Percentiles rank a stretch among this genome's conserved stretches.
Evolutionary conservation across 208 protist species (phyloP).

Genomic region (Trypanosoma melophagium): DNA sequence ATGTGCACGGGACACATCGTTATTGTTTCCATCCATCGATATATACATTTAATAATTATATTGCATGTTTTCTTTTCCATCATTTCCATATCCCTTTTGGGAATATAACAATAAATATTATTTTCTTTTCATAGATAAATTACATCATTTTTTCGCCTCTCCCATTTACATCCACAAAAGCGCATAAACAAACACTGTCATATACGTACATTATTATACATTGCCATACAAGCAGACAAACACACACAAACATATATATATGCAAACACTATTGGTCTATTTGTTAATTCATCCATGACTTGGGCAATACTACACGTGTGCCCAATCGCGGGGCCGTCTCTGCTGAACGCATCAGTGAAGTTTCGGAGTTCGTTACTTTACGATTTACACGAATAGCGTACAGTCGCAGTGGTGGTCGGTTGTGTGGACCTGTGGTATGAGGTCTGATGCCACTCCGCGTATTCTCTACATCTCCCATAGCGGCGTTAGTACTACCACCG

Average conservation of each 20-base stretch:
- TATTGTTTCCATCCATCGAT: too few species aligned
- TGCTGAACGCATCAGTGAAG: neutral
- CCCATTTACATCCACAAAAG: neutral
- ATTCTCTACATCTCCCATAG: neutral
- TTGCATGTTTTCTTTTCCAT: too few species aligned
- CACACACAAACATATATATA: neutral
- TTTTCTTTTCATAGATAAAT: too few species aligned
- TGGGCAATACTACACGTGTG: constrained; percentile 5
- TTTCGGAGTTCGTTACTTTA: neutral
- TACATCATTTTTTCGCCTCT: neutral
- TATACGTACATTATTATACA: too few species aligned
- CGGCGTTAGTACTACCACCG: neutral
- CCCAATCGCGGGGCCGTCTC: constrained; percentile 4
- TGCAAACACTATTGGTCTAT: neutral
- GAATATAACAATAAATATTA: too few species aligned
- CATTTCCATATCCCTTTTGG: too few species aligned
- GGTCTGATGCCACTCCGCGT: neutral
- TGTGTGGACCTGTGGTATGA: neutral
- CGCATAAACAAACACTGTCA: too few species aligned
- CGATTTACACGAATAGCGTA: constrained; percentile 16
- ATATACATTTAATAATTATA: too few species aligned
- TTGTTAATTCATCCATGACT: neutral
- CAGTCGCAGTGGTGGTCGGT: constrained; percentile 15
- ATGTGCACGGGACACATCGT: too few species aligned
- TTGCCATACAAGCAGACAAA: too few species aligned